Conservation (phyloP, 257 asterid species). For the Linderniella brevidens region DNA sequence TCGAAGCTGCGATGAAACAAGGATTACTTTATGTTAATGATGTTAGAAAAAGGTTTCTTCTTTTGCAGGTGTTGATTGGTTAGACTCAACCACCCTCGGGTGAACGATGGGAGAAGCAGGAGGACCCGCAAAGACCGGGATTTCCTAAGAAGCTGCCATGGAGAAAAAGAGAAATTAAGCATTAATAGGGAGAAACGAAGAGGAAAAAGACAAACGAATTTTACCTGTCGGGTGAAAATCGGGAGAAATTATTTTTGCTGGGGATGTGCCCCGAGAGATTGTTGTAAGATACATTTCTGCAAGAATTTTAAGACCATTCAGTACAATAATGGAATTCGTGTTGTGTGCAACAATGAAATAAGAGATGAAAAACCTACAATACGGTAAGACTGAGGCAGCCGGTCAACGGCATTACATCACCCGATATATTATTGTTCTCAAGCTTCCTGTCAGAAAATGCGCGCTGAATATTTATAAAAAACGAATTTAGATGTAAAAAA, state of each 20-base stretch:
- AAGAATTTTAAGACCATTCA: not conserved
- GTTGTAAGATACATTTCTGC: slow-evolving; percentile 83
- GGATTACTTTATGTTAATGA: not conserved
- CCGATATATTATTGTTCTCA: slow-evolving; percentile 72
- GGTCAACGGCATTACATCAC: slow-evolving; percentile 55
- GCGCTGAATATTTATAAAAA: not conserved
- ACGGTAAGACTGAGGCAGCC: slow-evolving; percentile 54
- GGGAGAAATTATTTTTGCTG: slow-evolving; percentile 70
- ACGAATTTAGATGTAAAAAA: not conserved
- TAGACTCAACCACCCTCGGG: slow-evolving; percentile 37
- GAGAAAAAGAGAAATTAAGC: not conserved
- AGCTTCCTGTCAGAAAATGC: slow-evolving; percentile 30
- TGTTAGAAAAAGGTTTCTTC: not conserved
- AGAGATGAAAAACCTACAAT: slow-evolving; percentile 33
- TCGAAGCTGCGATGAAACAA: slow-evolving; percentile 28
- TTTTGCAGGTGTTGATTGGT: too few species aligned
- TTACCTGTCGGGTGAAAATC: slow-evolving; percentile 73
- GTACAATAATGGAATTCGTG: not conserved
- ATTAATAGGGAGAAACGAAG: not conserved
- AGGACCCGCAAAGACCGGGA: slow-evolving; percentile 58
- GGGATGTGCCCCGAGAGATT: slow-evolving; percentile 70
- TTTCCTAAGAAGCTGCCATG: slow-evolving; percentile 60
- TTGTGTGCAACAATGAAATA: not conserved
- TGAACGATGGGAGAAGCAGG: slow-evolving; percentile 42
- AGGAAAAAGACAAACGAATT: not conserved